Base-by-base conservation (phyloP, 371 early-diverging fungal species). In the Mortierella sp. region DNA sequence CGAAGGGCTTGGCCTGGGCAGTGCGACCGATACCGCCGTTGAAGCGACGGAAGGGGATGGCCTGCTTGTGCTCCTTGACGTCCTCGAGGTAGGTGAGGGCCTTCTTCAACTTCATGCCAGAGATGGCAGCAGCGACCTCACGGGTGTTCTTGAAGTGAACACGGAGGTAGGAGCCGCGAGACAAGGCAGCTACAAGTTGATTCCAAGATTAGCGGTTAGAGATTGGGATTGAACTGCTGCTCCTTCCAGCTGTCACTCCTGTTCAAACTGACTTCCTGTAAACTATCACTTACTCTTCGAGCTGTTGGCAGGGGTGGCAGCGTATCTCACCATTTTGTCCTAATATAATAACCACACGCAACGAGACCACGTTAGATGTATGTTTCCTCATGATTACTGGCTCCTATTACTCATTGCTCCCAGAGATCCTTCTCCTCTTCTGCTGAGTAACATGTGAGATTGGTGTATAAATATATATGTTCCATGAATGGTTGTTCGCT, bases 121-220 rank as follows among this genome's bases (percentile, higher is more conserved):
- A 87, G 84, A 99, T 90, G 80, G 97, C 96, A 79, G 85, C 91
- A 79, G 98, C 98, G 66, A 97, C 92, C 87, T 99, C 99, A 75
- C 94, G 94, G 64, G 99, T 99, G 94, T 99, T 99, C 92, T 94
- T 93, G 89, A 91, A 94, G 93, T 96, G 96, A 85, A 97, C 97
- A 83, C 97, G 96, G 80, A 98, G 93, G 92, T 97, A 95, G 65
- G 92, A 90, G 81, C 97, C 97, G 68, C 94, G 91, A 82, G 97
- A 90, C 90, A 95, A 92, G 84, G 95, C 95, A 84, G 93, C 94
- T 92, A 41, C 14, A 19, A 44, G 44, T 17, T 44, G 19, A 44
- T 44, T 44, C 19, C 44, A 44, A 19, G 44, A 44, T 44, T 17
- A 9, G 19, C 8, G 19, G 44, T 44, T 21, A 7, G 44, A 8